Evolutionary conservation across 1,139 yeast genomes (phyloP).

Genomic region (Candida sanyaensis): DNA sequence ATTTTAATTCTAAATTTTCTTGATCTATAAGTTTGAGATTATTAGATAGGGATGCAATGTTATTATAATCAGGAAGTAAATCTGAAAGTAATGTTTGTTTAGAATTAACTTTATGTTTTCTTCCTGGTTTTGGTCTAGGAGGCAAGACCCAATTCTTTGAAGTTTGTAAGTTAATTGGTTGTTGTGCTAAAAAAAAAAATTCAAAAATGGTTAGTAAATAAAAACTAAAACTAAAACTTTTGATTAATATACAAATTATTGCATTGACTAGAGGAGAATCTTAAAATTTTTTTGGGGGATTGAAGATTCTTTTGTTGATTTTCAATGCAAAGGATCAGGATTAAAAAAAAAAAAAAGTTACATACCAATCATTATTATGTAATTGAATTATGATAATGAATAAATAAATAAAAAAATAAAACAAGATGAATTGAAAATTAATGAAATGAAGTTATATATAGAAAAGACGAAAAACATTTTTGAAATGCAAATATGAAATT

Average conservation of each 20-base stretch:
- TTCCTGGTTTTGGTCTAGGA: slow-evolving; percentile 87
- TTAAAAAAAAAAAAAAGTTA: no score
- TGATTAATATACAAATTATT: neutral
- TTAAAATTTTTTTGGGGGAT: no score
- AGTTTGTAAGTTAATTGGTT: slow-evolving; percentile 30
- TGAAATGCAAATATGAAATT: neutral
- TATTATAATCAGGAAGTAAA: slow-evolving; percentile 6
- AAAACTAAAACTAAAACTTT: no score
- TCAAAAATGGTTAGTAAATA: neutral
- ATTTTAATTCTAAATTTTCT: slow-evolving; percentile 41
- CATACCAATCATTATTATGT: neutral
- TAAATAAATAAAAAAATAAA: no score
- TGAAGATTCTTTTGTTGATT: no score
- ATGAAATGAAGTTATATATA: neutral
- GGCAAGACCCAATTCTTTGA: slow-evolving; percentile 92
- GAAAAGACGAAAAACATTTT: neutral
- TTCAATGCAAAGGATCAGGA: no score
- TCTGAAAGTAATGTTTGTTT: slow-evolving; percentile 4
- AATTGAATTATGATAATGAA: neutral
- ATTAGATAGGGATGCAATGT: slow-evolving; percentile 10
- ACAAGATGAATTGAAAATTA: no score
- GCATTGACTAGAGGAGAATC: neutral
- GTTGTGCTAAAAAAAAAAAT: slow-evolving; percentile 1
- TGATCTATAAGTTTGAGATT: slow-evolving; percentile 31
- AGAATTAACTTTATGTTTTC: slow-evolving; percentile 48